phyloP scores from a whole-genome alignment of 73 alveolate genomes.

The Paramecium octaurelia region DNA sequence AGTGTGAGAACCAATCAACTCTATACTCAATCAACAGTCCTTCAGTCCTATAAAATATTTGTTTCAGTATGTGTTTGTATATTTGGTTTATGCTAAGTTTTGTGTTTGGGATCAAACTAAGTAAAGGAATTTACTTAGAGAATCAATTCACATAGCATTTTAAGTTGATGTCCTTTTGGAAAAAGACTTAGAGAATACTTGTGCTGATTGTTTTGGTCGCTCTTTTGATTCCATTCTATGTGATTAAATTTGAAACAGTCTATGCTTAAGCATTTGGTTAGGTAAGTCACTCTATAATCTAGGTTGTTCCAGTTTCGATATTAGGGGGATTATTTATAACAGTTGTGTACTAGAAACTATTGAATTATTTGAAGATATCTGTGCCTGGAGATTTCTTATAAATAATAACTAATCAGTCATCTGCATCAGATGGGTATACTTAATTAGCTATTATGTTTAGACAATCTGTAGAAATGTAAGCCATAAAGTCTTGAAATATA shows the following conservation, averaged over 20 bases:
- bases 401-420: not conserved
- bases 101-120: not conserved
- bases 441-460: not conserved
- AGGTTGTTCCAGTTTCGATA: not conserved
- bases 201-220: not conserved
- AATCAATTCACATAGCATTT: not conserved
- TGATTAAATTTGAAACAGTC: not conserved
- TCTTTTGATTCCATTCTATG: not conserved
- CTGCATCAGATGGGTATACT: not conserved
- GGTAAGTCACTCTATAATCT: not conserved
- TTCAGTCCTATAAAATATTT: not conserved
- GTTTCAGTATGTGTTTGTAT: not conserved
- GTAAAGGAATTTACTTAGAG: not conserved
- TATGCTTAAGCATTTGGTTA: not conserved
- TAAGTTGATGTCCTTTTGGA: not conserved
- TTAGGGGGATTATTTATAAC: conserved; percentile 8
- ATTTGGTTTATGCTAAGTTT: not conserved
- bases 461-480: not conserved
- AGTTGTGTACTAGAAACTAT: not conserved
- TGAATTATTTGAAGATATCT: not conserved
- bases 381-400: not conserved
- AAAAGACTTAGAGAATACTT: not conserved
- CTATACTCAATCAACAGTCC: not conserved
- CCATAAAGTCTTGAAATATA: not conserved
- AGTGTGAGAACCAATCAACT: not conserved